Evolutionary conservation across 768 basidiomycete species (phyloP).

Genomic region (Leccinum broughii): DNA sequence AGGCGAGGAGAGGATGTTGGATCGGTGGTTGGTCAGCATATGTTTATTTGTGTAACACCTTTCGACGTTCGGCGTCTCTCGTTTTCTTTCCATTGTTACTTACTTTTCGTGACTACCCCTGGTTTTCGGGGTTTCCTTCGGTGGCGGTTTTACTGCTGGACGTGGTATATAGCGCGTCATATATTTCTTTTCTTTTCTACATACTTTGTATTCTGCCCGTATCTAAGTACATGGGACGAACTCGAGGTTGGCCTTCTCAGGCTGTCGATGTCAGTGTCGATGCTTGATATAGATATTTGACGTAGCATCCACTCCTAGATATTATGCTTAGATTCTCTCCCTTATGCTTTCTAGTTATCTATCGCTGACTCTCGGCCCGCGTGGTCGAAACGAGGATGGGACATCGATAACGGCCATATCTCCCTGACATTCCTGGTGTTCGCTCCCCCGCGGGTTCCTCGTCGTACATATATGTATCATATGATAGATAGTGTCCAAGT

Average conservation of each 20-base stretch:
- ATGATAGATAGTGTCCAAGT: background rate
- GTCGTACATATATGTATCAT: background rate
- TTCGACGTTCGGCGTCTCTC: slow-evolving; percentile 29
- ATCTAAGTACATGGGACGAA: background rate
- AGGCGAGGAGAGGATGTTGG: background rate
- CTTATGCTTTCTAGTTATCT: background rate
- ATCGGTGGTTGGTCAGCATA: background rate
- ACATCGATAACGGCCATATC: background rate
- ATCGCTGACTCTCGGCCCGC: background rate
- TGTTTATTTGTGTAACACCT: background rate
- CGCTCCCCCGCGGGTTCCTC: background rate
- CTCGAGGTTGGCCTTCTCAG: background rate
- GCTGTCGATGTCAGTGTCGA: background rate
- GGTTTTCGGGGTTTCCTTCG: background rate
- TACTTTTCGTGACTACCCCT: background rate
- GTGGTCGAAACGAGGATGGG: background rate
- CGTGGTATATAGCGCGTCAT: background rate
- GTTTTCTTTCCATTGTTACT: slow-evolving; percentile 8
- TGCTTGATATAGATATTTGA: background rate
- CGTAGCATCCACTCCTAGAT: background rate
- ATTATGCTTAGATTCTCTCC: background rate
- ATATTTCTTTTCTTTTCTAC: background rate
- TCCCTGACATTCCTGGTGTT: background rate
- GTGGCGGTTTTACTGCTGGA: background rate
- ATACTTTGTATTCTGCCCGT: background rate